These are phyloP conservation scores for Kandelia obovata DNA, from an alignment of 345 rosid genomes.

Conservation along the genomic window DNA sequence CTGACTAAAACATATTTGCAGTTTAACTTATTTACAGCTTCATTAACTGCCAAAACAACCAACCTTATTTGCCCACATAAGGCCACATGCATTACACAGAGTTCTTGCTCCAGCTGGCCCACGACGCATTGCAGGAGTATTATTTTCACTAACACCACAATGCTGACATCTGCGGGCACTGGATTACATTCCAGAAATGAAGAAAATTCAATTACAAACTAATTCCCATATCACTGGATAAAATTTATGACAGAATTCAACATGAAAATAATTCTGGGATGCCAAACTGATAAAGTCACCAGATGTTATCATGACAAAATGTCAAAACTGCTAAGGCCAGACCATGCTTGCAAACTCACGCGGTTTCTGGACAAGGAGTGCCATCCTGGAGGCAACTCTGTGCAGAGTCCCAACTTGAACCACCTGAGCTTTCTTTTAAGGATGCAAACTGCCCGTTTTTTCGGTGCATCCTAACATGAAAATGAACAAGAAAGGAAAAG, in stretches of 20 bases:
- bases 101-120: slow-evolving; percentile 87
- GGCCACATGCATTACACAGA: slow-evolving; percentile 75
- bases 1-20: too few relatives aligned
- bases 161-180: slow-evolving; percentile 60
- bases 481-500: slow-evolving; percentile 15
- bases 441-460: slow-evolving; percentile 78
- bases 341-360: slow-evolving; percentile 47
- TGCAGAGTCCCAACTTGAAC: slow-evolving; percentile 51
- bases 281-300: neutral
- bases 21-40: too few relatives aligned
- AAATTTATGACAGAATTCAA: neutral
- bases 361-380: slow-evolving; percentile 41
- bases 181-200: slow-evolving; percentile 18
- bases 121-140: slow-evolving; percentile 80
- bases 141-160: slow-evolving; percentile 65
- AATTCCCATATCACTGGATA: neutral
- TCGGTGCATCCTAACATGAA: slow-evolving; percentile 58
- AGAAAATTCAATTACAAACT: neutral
- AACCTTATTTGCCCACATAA: slow-evolving; percentile 93
- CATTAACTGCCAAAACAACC: slow-evolving; percentile 9
- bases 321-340: slow-evolving; percentile 3
- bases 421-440: slow-evolving; percentile 45
- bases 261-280: too few relatives aligned
- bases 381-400: slow-evolving; percentile 48
- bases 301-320: slow-evolving; percentile 8